Evolutionary conservation across 2,329 filamentous ascomycete genomes (phyloP).

Genomic region (Blastomyces percursus): DNA sequence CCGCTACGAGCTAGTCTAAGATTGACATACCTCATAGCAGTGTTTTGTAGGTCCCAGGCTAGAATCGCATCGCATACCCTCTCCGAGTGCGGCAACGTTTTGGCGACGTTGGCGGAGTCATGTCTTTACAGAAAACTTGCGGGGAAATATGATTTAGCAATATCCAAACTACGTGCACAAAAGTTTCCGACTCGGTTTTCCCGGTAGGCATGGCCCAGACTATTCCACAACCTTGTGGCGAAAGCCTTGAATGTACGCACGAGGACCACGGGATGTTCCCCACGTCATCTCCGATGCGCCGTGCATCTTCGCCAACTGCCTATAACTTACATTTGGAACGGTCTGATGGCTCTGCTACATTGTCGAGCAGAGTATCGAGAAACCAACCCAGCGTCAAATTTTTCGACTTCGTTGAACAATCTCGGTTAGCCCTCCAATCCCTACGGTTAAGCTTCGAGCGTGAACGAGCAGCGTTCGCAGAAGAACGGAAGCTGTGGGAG

Average conservation of each 20-base stretch:
- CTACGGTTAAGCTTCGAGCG: constrained; percentile 31
- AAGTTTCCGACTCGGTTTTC: not conserved
- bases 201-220: constrained; percentile 1
- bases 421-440: constrained; percentile 29
- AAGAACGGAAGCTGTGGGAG: constrained; percentile 36
- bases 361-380: constrained; percentile 11
- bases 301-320: constrained; percentile 31
- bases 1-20: not conserved
- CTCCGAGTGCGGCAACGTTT: not conserved
- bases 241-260: constrained; percentile 15
- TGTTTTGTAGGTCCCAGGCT: no score
- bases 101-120: not conserved
- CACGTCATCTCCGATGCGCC: constrained; percentile 26
- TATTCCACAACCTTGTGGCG: not conserved
- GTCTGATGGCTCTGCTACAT: constrained; percentile 15
- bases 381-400: constrained; percentile 19
- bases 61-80: not conserved
- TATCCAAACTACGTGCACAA: not conserved
- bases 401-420: constrained; percentile 33
- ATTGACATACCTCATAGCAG: not conserved
- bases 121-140: not conserved
- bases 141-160: not conserved
- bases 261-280: constrained; percentile 36
- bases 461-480: constrained; percentile 32
- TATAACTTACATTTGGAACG: constrained; percentile 22